A percentile compares a stretch with the other conserved stretches of the same genome.
Evolutionary conservation across 257 asterid genomes (phyloP).

Genomic region (Lithospermum erythrorhizon): DNA sequence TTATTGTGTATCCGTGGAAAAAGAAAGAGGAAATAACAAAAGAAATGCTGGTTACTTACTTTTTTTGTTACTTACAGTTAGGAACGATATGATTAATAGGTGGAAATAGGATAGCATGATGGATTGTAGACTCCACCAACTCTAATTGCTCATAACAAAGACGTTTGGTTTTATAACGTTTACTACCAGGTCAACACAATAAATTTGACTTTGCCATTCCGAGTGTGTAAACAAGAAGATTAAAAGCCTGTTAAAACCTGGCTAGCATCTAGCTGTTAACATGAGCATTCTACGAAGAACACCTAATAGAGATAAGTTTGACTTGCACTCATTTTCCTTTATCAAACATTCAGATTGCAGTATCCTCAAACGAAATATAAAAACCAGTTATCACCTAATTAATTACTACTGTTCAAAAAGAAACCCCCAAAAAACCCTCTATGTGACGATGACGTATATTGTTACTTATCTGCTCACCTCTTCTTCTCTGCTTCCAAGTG

Average conservation of each 20-base stretch:
- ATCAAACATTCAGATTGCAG: not conserved
- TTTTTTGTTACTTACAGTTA: not conserved
- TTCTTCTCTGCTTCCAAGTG: slow-evolving; percentile 96
- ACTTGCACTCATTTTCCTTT: no score
- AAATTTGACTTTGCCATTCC: no score
- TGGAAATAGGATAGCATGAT: no score
- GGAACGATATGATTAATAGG: not conserved
- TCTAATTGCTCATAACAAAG: no score
- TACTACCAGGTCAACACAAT: not conserved
- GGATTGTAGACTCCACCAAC: no score
- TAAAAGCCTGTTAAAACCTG: no score
- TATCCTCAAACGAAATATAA: not conserved
- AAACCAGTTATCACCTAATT: not conserved
- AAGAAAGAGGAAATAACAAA: not conserved
- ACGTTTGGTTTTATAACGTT: not conserved
- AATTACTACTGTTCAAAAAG: no score
- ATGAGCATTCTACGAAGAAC: no score
- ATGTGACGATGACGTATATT: not conserved
- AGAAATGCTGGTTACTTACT: not conserved
- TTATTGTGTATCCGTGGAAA: not conserved
- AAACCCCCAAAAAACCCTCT: not conserved
- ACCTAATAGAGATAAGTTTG: no score
- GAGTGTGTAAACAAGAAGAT: no score
- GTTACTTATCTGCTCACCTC: slow-evolving; percentile 36
- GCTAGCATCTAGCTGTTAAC: no score